These are phyloP conservation scores for Piedraia hortae DNA, from an alignment of 2,329 filamentous ascomycete species.

Conservation along the genomic window DNA sequence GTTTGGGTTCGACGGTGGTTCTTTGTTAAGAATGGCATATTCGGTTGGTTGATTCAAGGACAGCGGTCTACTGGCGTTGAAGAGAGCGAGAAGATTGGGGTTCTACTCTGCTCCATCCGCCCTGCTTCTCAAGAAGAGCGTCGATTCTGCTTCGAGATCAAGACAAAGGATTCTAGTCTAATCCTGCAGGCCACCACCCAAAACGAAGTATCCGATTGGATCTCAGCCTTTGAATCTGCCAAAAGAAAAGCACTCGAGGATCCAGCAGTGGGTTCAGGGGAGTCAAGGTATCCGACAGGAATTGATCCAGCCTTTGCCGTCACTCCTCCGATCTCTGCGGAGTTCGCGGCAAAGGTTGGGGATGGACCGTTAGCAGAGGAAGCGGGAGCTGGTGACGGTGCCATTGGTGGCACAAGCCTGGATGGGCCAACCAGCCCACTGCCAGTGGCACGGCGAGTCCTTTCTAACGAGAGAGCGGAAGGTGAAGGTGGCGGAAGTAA, in stretches of 20 bases:
- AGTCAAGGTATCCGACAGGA: no score
- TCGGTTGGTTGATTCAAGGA: slow-evolving; percentile 76
- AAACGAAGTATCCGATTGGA: slow-evolving; percentile 72
- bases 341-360: slow-evolving; percentile 59
- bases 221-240: slow-evolving; percentile 73
- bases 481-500: slow-evolving; percentile 39
- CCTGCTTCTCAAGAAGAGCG: slow-evolving; percentile 79
- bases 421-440: slow-evolving; percentile 24
- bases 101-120: slow-evolving; percentile 75
- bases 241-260: slow-evolving; percentile 79
- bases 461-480: slow-evolving; percentile 37
- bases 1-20: slow-evolving; percentile 83
- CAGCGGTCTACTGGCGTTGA: slow-evolving; percentile 58
- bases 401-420: slow-evolving; percentile 14
- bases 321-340: slow-evolving; percentile 59
- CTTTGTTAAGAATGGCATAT: slow-evolving; percentile 83
- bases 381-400: not conserved
- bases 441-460: slow-evolving; percentile 34
- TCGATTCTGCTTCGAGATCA: slow-evolving; percentile 92
- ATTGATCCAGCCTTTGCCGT: slow-evolving; percentile 68
- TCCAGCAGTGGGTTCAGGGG: slow-evolving; percentile 18
- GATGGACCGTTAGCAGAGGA: slow-evolving; percentile 28
- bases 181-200: slow-evolving; percentile 85
- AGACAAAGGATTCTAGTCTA: slow-evolving; percentile 81
- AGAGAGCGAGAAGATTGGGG: slow-evolving; percentile 86